Conservation (phyloP, 345 rosid species). For the Hirschfeldia incana region DNA sequence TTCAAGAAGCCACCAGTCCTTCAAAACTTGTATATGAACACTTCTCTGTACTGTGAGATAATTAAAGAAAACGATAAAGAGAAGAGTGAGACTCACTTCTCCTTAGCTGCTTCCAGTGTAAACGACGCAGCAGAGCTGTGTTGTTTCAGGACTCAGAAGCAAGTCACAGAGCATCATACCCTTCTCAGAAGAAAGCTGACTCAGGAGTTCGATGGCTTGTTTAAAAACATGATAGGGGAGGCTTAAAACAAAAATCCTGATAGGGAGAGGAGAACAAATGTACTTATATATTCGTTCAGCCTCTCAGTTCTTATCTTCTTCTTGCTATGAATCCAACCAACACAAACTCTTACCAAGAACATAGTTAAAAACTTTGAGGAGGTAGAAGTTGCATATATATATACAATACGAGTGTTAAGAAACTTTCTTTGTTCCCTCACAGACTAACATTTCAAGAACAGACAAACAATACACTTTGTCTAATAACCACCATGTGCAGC, state of each 20-base stretch:
- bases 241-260: too few relatives aligned
- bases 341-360: neutral
- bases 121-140: too few relatives aligned
- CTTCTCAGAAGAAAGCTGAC: too few relatives aligned
- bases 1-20: constrained; percentile 3
- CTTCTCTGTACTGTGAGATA: constrained; percentile 2
- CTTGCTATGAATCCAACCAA: neutral
- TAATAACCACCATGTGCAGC: neutral
- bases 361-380: neutral
- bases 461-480: constrained; percentile 26
- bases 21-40: constrained; percentile 49
- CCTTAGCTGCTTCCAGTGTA: constrained; percentile 67
- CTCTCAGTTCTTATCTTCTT: neutral
- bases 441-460: constrained; percentile 22
- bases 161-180: too few relatives aligned
- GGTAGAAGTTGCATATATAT: constrained; percentile 19
- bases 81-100: constrained; percentile 51
- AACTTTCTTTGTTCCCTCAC: constrained; percentile 30
- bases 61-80: neutral
- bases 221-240: too few relatives aligned
- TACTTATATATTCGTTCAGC: too few relatives aligned
- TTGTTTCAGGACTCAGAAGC: too few relatives aligned
- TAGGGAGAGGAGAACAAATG: too few relatives aligned
- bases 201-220: too few relatives aligned
- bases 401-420: constrained; percentile 38